These are phyloP conservation scores for Drosera capensis DNA, from an alignment of 148 eudicot genomes.

Conservation along the genomic window DNA sequence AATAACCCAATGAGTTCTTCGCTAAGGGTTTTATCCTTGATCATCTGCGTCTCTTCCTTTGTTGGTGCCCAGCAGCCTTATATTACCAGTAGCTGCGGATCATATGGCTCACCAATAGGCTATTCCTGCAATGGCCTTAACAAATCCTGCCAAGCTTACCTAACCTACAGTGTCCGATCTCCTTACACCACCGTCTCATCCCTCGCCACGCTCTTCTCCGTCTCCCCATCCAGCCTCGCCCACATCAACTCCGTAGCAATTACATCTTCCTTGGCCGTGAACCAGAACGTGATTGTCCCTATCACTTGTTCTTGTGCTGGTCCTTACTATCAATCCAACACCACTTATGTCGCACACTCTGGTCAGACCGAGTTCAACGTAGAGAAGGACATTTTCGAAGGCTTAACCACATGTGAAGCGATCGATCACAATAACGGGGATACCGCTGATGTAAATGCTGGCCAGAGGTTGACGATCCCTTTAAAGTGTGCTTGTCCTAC, in stretches of 20 bases:
- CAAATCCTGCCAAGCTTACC: constrained; percentile 47
- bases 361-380: constrained; percentile 18
- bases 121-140: constrained; percentile 59
- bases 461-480: constrained; percentile 40
- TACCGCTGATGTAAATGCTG: constrained; percentile 9
- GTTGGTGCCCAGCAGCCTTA: constrained; percentile 61
- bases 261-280: constrained; percentile 16
- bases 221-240: constrained; percentile 20
- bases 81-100: constrained; percentile 17
- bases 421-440: constrained; percentile 29
- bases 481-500: constrained; percentile 92
- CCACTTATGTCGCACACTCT: constrained; percentile 16
- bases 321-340: constrained; percentile 48
- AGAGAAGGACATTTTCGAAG: constrained; percentile 44
- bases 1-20: no score
- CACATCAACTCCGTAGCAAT: constrained; percentile 32
- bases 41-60: constrained; percentile 7
- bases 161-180: constrained; percentile 42
- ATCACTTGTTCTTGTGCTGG: constrained; percentile 68
- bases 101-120: constrained; percentile 28
- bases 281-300: constrained; percentile 49
- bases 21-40: constrained; percentile 8
- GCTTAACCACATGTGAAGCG: constrained; percentile 58
- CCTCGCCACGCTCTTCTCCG: constrained; percentile 32
- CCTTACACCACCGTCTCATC: constrained; percentile 41